phyloP scores from a whole-genome alignment of 1,139 yeast species.

The Scheffersomyces cryptocercus region DNA sequence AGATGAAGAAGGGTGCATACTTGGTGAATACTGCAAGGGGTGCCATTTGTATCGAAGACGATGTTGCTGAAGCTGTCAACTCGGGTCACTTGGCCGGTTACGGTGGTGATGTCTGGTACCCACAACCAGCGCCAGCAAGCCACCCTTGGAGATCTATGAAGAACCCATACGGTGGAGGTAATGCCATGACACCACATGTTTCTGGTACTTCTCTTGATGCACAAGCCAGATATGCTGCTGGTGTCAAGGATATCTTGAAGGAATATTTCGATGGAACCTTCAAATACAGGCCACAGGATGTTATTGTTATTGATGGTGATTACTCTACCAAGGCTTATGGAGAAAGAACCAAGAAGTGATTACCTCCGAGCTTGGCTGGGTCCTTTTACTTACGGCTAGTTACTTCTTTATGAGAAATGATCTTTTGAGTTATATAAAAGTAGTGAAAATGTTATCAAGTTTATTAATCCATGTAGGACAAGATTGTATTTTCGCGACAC shows the following conservation, averaged over 20 bases:
- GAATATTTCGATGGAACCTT: slow-evolving; percentile 61
- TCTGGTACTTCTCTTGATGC: slow-evolving; percentile 83
- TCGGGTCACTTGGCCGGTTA: slow-evolving; percentile 74
- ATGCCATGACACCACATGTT: slow-evolving; percentile 85
- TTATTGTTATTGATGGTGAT: slow-evolving; percentile 70
- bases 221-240: slow-evolving; percentile 70
- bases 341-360: slow-evolving; percentile 30
- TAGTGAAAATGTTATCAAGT: too few relatives aligned
- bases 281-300: slow-evolving; percentile 73
- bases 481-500: too few relatives aligned
- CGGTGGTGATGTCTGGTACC: slow-evolving; percentile 85
- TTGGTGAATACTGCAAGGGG: slow-evolving; percentile 86
- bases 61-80: slow-evolving; percentile 71
- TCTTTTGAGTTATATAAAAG: too few relatives aligned
- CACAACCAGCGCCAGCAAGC: slow-evolving; percentile 75
- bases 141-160: slow-evolving; percentile 78
- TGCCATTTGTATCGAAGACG: slow-evolving; percentile 72
- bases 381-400: too few relatives aligned
- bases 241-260: slow-evolving; percentile 64
- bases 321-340: slow-evolving; percentile 79
- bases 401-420: too few relatives aligned
- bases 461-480: too few relatives aligned
- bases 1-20: slow-evolving; percentile 78
- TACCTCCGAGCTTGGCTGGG: not conserved
- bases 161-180: slow-evolving; percentile 70